Base-by-base conservation (phyloP, 2,329 filamentous ascomycete genomes). In the Geosmithia flava region DNA sequence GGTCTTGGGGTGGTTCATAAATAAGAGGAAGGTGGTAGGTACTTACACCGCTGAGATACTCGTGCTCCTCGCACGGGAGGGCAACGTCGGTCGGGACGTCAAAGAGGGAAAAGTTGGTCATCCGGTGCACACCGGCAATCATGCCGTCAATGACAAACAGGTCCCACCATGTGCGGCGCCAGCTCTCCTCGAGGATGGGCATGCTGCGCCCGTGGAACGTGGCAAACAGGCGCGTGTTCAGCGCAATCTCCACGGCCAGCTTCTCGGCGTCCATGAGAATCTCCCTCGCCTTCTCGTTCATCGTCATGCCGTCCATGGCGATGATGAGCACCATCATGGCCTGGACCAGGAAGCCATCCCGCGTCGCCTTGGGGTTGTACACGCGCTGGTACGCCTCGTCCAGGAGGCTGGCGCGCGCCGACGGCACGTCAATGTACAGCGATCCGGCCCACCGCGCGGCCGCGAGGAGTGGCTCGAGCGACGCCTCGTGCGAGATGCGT, bases 101-200 rank as follows among this genome's bases (percentile, higher is more conserved):
- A 54, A 80, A 85, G 20, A 87, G 71, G n/a, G 75, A 64, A 61
- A 87, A 86, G 48, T 78, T 83, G 42, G 84, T 83, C 51, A 79
- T 76, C 13, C 81, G 76, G 54, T 85, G 86, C 54, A 95, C 81
- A 3, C 86, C 87, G 5, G 87, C 86, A 54, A 94, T 75, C 75
- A 95, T 84, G 48, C 84, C 87, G 60, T 95, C 88, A 15, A 87
- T 76, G n/a, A 87, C 76, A 59, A 83, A 91, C 3, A 80, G 60
- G 52, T 80, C 88, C 90, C 90, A 96, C 89, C 89, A 96, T 1
- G 89, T 96, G 50, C 90, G 75, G 17, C 88, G 78, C 78, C 87
- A 84, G 60, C 83, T 87, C 63, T 96, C 90, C 59, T 91, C 86
- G 3, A 90, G 61, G 2, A 88, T 70, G 0, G 78, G 71, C 50